A percentile compares a stretch with the other conserved stretches of the same genome.
These are phyloP conservation scores for Reticulascus tulasneorum DNA, from an alignment of 2,329 filamentous ascomycete species.

Conservation along the genomic window DNA sequence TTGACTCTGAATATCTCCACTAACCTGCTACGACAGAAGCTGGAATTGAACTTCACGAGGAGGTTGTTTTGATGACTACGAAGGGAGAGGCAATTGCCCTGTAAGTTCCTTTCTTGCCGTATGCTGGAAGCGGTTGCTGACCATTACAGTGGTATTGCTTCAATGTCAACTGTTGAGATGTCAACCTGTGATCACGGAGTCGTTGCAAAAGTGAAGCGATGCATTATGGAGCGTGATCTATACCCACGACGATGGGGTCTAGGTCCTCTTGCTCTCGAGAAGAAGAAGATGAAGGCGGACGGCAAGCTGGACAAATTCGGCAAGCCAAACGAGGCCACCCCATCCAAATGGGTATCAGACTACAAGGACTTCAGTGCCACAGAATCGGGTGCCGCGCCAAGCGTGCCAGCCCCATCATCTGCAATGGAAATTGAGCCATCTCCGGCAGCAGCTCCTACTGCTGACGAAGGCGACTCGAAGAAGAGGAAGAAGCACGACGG, in stretches of 20 bases:
- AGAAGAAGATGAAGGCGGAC: slow-evolving; percentile 99
- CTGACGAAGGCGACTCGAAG: slow-evolving; percentile 57
- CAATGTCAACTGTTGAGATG: slow-evolving; percentile 3
- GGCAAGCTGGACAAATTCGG: slow-evolving; percentile 99
- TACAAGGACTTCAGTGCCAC: slow-evolving; percentile 82
- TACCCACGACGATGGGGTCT: slow-evolving; percentile 97
- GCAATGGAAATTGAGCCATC: slow-evolving; percentile 30
- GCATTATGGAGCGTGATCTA: slow-evolving; percentile 98
- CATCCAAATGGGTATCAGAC: slow-evolving; percentile 84
- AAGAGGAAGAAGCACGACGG: slow-evolving; percentile 80
- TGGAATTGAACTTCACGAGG: slow-evolving; percentile 89
- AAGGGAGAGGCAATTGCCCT: slow-evolving; percentile 98
- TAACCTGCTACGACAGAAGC: slow-evolving; percentile 57
- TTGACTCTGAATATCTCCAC: slow-evolving; percentile 7
- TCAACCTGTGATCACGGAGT: slow-evolving; percentile 96
- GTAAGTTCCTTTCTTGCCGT: no score
- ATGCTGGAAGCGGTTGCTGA: no score
- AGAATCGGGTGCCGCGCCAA: slow-evolving; percentile 37
- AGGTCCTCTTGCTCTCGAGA: slow-evolving; percentile 87
- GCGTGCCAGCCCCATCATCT: no score
- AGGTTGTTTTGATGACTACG: slow-evolving; percentile 96
- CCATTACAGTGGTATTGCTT: no score
- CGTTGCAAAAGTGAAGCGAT: slow-evolving; percentile 97
- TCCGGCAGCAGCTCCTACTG: slow-evolving; percentile 36
- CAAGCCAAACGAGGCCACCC: slow-evolving; percentile 85